A percentile compares a stretch with the other conserved stretches of the same genome.
These are phyloP conservation scores for Cryomyces antarcticus DNA, from an alignment of 495 filamentous ascomycete genomes.

Conservation along the genomic window DNA sequence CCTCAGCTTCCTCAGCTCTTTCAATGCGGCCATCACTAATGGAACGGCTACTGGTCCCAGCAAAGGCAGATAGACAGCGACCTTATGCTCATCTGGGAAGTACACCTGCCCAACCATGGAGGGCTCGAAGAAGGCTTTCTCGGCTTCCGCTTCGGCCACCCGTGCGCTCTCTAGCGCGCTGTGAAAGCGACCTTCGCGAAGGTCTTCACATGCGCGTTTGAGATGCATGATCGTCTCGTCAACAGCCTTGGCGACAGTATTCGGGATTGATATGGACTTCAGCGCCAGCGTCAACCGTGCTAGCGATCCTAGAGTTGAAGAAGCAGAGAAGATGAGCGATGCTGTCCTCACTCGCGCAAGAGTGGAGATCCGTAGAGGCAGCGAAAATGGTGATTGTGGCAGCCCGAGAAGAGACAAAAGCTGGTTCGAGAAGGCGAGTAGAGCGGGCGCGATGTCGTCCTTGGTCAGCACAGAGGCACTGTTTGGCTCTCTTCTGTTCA, in stretches of 20 bases:
- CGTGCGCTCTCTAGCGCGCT: slow-evolving; percentile 55
- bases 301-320: slow-evolving; percentile 81
- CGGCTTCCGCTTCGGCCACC: slow-evolving; percentile 72
- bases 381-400: slow-evolving; percentile 53
- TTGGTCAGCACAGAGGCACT: slow-evolving; percentile 27
- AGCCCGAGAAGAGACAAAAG: slow-evolving; percentile 76
- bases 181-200: slow-evolving; percentile 43
- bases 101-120: slow-evolving; percentile 97
- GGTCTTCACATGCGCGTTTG: slow-evolving; percentile 48
- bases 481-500: slow-evolving; percentile 6
- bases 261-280: slow-evolving; percentile 76
- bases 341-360: slow-evolving; percentile 66
- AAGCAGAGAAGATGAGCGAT: slow-evolving; percentile 73
- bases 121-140: slow-evolving; percentile 94
- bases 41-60: slow-evolving; percentile 86
- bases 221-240: slow-evolving; percentile 59
- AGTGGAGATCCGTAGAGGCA: slow-evolving; percentile 71
- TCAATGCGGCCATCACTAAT: slow-evolving; percentile 58
- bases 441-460: slow-evolving; percentile 49
- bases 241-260: slow-evolving; percentile 68
- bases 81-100: slow-evolving; percentile 95
- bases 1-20: slow-evolving; percentile 33
- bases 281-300: slow-evolving; percentile 70
- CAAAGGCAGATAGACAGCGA: slow-evolving; percentile 88
- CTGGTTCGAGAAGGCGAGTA: slow-evolving; percentile 82